Evolutionary conservation across 139 green algal genomes (phyloP).

Genomic region (Chlorella sp.): DNA sequence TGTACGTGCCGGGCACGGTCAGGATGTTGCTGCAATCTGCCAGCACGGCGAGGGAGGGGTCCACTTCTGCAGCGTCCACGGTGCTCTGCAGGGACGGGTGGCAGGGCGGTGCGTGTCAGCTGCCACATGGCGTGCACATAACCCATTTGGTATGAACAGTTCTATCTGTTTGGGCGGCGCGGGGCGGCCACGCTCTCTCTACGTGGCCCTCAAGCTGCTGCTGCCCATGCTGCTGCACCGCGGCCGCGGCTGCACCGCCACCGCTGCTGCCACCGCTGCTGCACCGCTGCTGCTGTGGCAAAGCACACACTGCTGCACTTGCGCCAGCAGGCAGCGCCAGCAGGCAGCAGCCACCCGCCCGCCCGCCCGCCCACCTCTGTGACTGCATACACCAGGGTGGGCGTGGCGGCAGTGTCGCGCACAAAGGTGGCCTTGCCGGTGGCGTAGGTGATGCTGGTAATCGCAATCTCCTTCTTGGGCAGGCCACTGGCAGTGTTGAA

Average conservation of each 20-base stretch:
- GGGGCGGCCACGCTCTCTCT: no score
- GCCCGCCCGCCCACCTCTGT: neutral
- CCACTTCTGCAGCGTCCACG: neutral
- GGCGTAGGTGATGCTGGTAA: neutral
- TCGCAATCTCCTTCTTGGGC: neutral
- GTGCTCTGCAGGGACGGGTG: neutral
- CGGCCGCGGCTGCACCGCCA: no score
- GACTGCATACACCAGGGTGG: neutral
- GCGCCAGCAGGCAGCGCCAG: no score
- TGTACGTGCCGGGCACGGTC: neutral
- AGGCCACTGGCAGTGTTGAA: neutral
- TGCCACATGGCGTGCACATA: no score
- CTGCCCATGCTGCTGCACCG: no score
- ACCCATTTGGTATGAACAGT: no score
- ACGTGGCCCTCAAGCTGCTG: no score
- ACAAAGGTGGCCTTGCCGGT: neutral
- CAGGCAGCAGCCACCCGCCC: no score
- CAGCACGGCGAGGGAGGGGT: neutral
- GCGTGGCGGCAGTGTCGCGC: neutral
- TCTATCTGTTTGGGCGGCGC: no score
- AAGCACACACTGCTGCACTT: no score
- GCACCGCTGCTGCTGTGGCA: neutral
- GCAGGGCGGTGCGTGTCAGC: no score
- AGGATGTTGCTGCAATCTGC: neutral
- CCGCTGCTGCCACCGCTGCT: no score